Evolutionary conservation across 2,329 filamentous ascomycete species (phyloP), one percentile per base, ranked within the genome.

Genomic region (Venturiaceae sp.): DNA sequence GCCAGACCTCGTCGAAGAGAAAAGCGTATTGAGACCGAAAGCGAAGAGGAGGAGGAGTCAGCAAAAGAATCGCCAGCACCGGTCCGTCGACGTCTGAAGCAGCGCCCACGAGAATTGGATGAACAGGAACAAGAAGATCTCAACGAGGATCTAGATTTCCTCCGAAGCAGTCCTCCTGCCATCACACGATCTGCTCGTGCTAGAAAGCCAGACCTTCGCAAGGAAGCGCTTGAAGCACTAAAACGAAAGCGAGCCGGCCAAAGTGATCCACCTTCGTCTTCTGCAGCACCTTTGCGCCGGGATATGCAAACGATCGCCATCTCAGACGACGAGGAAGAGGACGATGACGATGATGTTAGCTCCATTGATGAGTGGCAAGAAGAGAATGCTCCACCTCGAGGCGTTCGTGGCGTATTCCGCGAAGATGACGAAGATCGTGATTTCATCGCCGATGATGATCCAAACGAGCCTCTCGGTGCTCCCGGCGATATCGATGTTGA

Each of bases 371-470:
- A 46, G 5, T 63, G 65, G 34, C 62, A 55, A 47, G 59, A 60
- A 53, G 58, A 60, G 36, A 58, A 58, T 26, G 47, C 59, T 46
- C 58, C 58, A 4, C 23, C 33, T 60, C 60, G 26, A 23, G 69
- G 68, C 58, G 69, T 69, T 57, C 68, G 68, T 62, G 69, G 74
- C 32, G 74, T 77, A 65, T 76, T 83, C 64, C 73, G 78, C 39
- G 72, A 79, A n/a, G 77, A 81, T 55, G 72, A 77, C 8, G 80
- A 84, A 28, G 81, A 84, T 32, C 80, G 82, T 2, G 82, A 82
- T 60, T 90, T 90, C 61, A 78, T 92, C 21, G 75, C 79, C 1
- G 75, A 71, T n/a, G 74, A 86, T 50, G 83, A 86, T 26, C 84
- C 83, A 16, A 78, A 83, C 5, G 77, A 77, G 46, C 72, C 70